These are phyloP conservation scores for Acer saccharum DNA, from an alignment of 345 rosid species.

Conservation along the genomic window DNA sequence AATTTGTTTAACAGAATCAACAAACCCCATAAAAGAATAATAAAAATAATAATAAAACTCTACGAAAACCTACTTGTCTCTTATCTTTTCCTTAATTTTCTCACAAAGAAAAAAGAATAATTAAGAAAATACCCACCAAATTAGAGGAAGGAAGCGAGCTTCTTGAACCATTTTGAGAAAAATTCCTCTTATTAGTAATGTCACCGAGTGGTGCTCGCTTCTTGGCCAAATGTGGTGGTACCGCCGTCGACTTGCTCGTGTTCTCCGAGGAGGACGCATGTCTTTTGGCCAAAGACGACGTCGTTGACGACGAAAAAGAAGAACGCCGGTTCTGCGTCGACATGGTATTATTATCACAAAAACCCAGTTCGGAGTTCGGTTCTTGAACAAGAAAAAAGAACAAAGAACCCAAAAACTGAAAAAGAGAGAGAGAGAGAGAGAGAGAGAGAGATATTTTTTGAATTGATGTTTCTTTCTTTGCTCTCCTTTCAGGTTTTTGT, in stretches of 20 bases:
- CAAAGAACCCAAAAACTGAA: neutral
- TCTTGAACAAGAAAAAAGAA: slow-evolving; percentile 9
- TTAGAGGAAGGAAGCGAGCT: slow-evolving; percentile 46
- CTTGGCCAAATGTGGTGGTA: slow-evolving; percentile 50
- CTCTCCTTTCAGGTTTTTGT: neutral
- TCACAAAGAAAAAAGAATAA: neutral
- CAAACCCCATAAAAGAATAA: neutral
- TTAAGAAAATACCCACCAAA: slow-evolving; percentile 44
- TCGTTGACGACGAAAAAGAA: slow-evolving; percentile 48
- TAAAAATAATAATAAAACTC: neutral
- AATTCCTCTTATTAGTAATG: slow-evolving; percentile 62
- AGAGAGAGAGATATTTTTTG: neutral
- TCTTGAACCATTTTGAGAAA: slow-evolving; percentile 33
- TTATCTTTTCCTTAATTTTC: slow-evolving; percentile 13
- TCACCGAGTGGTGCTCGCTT: slow-evolving; percentile 80
- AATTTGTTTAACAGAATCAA: neutral
- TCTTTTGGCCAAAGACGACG: slow-evolving; percentile 55
- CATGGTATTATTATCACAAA: slow-evolving; percentile 15
- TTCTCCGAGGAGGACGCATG: slow-evolving; percentile 49
- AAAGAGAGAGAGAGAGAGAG: neutral
- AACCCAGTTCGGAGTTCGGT: slow-evolving; percentile 15
- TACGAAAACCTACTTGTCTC: neutral
- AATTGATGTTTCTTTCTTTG: neutral
- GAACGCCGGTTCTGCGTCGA: slow-evolving; percentile 35
- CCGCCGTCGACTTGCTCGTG: slow-evolving; percentile 36